Evolutionary conservation across 1,284 basidiomycete genomes (phyloP), one percentile per base, ranked within the genome.

Genomic region (Inonotus obliquus): DNA sequence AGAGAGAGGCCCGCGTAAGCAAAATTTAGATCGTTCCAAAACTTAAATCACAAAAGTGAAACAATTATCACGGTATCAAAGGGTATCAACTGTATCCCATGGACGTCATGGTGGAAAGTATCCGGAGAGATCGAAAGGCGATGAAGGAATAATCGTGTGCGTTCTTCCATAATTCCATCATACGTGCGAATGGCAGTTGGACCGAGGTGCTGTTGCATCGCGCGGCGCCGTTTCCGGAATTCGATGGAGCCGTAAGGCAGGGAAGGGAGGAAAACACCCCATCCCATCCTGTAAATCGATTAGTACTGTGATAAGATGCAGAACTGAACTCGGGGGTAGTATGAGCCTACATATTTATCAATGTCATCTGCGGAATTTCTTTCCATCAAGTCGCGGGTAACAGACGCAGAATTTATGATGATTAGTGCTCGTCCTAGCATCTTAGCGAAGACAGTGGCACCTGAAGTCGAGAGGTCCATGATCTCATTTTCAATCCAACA

Each of bases 391-490:
- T n/a, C n/a, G n/a, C n/a, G 64, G 6, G 75, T 72, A 0, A 70
- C 71, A 54, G 72, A 63, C 1, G 65, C 54, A 3, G 75, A 73
- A 64, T 75, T 76, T 13, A 79, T 56, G 38, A 80, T 65, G 21
- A 79, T 59, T 21, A 75, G 70, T 11, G 73, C 69, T 4, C 66
- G 70, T 6, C 72, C 73, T 37, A 74, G 68, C n/a, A 73, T 68
- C 47, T 67, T 65, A 13, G 75, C 65, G 63, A 73, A 74, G 21
- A 77, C 68, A 25, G 79, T 35, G 27, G 53, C 39, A 44, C 59
- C 51, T 45, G 41, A 19, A 17, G 17, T 21, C 27, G 9, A 60
- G 17, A 23, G 11, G 25, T 27, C 29, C 21, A 17, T 17, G 7
- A 29, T n/a, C 13, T 29, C 10, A 32, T 10, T 32, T 6, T 4